Evolutionary conservation across 805 yeast genomes (phyloP), one percentile per base, ranked within the genome.

Genomic region (Saturnispora dispora): DNA sequence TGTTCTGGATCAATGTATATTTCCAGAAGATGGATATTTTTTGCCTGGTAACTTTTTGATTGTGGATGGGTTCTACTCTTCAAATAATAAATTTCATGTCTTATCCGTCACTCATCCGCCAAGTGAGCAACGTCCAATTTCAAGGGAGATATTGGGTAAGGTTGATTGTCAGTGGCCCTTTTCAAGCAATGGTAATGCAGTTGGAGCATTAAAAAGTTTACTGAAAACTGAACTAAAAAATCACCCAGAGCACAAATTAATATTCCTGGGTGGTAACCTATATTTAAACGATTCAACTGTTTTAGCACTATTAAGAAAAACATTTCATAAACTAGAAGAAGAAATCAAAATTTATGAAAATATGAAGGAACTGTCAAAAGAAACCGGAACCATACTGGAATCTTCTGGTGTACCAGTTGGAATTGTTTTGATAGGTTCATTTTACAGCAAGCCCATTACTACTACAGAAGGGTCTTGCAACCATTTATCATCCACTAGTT

Each of bases 91-190:
- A 46, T 89, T 93, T 62, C 81, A 83, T 57, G 95, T 85, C 1
- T 75, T 85, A 28, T 76, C 84, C 4, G 74, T 93, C 47, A 84
- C 85, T 3, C 96, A 88, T 53, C 98, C 99, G 3, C 89, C 93
- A 0, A 83, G 88, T 3, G 99, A 93, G 63, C 72, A 77, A 55
- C 73, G 97, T 53, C 81, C 75, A 8, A 65, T 62, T 0, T 74
- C 95, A 1, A 61, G 81, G 51, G 90, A 85, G 25, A 82, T 83
- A 1, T 81, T 81, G 53, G 98, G 96, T 1, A 77, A 84, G 57
- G 59, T 87, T 23, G 98, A 93, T 64, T 83, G 89, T 57, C 59
- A 57, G 18, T 56, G 63, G 43, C 52, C 57, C 8, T 60, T 53
- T 37, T 55, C 60, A 8, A 58, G 57, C 33, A 57, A 55, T 41